Conservation (phyloP, 257 asterid species). For the Capsicum chinense region DNA sequence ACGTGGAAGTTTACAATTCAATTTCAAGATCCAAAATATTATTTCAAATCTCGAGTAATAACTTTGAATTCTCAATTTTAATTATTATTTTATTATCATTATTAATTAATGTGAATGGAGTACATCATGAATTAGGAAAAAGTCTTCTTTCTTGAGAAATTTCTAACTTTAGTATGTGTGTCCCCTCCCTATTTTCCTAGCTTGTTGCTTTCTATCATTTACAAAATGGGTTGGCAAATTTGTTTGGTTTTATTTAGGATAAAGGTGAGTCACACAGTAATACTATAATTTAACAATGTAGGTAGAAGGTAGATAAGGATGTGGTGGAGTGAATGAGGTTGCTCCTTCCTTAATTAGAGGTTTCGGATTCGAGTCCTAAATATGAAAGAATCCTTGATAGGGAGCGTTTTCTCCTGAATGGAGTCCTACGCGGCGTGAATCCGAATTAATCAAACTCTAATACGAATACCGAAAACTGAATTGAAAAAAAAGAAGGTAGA, state of each 20-base stretch:
- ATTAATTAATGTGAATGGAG: neutral
- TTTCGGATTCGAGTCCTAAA: no score
- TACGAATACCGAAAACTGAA: no score
- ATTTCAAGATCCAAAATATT: constrained; percentile 31
- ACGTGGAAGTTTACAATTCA: neutral
- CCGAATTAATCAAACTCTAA: no score
- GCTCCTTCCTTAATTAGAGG: no score
- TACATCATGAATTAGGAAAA: neutral
- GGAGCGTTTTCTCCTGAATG: no score
- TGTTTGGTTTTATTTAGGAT: neutral
- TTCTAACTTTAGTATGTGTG: neutral
- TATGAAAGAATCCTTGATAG: no score
- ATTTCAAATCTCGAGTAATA: constrained; percentile 29
- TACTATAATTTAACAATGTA: neutral
- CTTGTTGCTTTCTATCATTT: neutral
- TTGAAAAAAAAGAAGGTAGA: neutral
- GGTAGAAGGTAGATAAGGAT: neutral
- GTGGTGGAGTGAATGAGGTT: no score
- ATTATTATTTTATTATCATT: neutral
- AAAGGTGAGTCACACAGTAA: neutral
- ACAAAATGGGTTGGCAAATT: neutral
- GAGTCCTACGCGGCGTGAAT: no score
- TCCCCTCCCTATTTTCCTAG: neutral
- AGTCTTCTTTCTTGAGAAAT: neutral
- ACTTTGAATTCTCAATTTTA: neutral